phyloP scores from a whole-genome alignment of 1,284 basidiomycete species.

The Cryptococcus sp. region DNA sequence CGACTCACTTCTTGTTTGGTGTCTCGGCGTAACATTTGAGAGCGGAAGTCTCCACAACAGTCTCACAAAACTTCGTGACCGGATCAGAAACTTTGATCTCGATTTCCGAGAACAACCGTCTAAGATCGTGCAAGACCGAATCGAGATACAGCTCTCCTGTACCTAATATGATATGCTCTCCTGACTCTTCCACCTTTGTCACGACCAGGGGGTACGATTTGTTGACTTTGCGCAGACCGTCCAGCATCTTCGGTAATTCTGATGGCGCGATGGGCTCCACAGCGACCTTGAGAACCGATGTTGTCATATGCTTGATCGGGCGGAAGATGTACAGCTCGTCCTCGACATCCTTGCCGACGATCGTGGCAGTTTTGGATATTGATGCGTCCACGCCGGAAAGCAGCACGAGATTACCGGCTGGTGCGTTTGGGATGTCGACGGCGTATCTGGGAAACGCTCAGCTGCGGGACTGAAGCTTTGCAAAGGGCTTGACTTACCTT shows the following conservation, averaged over 20 bases:
- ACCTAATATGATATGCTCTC: slow-evolving; percentile 94
- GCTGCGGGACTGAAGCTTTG: neutral
- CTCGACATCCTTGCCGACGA: slow-evolving; percentile 71
- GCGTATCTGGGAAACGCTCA: slow-evolving; percentile 67
- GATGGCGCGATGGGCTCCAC: slow-evolving; percentile 98
- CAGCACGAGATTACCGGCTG: slow-evolving; percentile 90
- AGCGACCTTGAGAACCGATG: slow-evolving; percentile 97
- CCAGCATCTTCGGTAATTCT: slow-evolving; percentile 97
- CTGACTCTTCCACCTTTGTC: slow-evolving; percentile 97
- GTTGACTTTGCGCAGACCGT: slow-evolving; percentile 94
- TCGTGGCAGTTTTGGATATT: slow-evolving; percentile 91
- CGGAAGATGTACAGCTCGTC: slow-evolving; percentile 88
- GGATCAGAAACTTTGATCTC: slow-evolving; percentile 99
- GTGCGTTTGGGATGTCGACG: slow-evolving; percentile 81
- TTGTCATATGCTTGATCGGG: slow-evolving; percentile 93
- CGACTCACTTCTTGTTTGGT: slow-evolving; percentile 91
- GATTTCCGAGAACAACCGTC: slow-evolving; percentile 91
- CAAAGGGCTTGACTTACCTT: slow-evolving; percentile 59
- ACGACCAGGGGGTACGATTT: slow-evolving; percentile 93
- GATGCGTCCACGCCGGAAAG: slow-evolving; percentile 91
- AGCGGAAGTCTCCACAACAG: slow-evolving; percentile 95
- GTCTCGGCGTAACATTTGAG: slow-evolving; percentile 98
- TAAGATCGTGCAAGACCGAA: slow-evolving; percentile 93
- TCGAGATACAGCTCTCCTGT: slow-evolving; percentile 98
- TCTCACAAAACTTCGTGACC: slow-evolving; percentile 97